These are phyloP conservation scores for Talaromyces sp. DNA, from an alignment of 2,329 filamentous ascomycete species.

Conservation along the genomic window DNA sequence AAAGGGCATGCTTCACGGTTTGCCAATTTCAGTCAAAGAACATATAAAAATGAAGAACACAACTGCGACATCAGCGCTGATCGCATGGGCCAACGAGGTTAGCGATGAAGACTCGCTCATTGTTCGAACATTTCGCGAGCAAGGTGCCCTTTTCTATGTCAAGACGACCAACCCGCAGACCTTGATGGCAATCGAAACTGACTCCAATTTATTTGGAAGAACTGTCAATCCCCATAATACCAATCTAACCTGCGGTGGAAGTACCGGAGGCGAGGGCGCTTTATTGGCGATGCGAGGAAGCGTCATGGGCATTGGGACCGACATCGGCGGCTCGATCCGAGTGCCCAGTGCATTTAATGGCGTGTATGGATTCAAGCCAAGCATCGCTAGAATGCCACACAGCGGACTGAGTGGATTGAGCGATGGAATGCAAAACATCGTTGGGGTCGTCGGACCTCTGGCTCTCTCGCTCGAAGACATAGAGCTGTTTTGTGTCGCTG, in stretches of 20 bases:
- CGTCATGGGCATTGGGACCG: constrained; percentile 57
- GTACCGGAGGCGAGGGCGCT: constrained; percentile 51
- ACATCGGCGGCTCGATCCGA: constrained; percentile 46
- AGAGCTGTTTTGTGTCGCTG: constrained; percentile 26
- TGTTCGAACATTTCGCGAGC: constrained; percentile 7
- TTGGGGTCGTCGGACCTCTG: constrained; percentile 24
- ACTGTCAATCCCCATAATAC: constrained; percentile 37
- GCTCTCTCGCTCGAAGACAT: constrained; percentile 20
- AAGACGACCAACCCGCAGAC: constrained; percentile 6
- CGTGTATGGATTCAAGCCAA: constrained; percentile 21
- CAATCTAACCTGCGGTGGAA: constrained; percentile 28
- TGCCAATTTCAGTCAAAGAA: constrained; percentile 49
- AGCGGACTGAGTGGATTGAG: constrained; percentile 6
- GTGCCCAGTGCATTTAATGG: constrained; percentile 21
- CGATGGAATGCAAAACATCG: constrained; percentile 18
- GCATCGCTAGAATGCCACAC: constrained; percentile 16
- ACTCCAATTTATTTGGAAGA: constrained; percentile 39
- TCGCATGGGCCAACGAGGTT: constrained; percentile 11
- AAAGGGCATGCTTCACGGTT: constrained; percentile 34
- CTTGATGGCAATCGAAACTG: constrained; percentile 5
- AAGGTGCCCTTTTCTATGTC: constrained; percentile 6
- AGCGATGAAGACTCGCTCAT: constrained; percentile 16
- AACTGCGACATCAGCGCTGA: constrained; percentile 34
- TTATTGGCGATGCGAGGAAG: constrained; percentile 58
- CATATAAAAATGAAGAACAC: constrained; percentile 47